Percentiles rank a stretch among this genome's conserved stretches.
Evolutionary conservation across 495 filamentous ascomycete species (phyloP).

Genomic region (Trichoderma virens): DNA sequence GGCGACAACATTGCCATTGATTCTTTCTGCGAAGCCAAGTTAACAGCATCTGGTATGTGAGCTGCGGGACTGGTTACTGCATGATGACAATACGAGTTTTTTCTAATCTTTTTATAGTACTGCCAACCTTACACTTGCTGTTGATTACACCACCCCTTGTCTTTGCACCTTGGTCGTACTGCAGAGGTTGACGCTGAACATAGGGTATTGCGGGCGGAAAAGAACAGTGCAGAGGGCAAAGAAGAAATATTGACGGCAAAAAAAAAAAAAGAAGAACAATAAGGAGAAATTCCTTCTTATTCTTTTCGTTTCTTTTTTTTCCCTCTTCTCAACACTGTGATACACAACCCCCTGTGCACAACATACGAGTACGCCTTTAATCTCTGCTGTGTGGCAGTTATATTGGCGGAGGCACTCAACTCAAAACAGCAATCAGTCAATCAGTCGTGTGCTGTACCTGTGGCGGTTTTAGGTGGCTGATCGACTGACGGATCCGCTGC

Average conservation of each 20-base stretch:
- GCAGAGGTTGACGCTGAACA: background rate
- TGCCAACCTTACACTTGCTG: background rate
- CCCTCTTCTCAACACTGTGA: background rate
- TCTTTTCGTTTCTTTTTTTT: background rate
- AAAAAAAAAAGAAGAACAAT: background rate
- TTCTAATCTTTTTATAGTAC: no score
- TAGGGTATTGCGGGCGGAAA: background rate
- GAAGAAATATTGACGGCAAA: background rate
- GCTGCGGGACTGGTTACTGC: background rate
- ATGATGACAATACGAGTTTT: no score
- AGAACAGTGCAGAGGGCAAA: background rate
- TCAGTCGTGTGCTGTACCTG: background rate
- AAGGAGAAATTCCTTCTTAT: background rate
- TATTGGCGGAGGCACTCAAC: background rate
- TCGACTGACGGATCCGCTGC: constrained; percentile 6
- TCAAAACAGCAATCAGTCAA: background rate
- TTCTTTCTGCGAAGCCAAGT: background rate
- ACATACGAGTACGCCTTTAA: background rate
- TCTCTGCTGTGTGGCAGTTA: background rate
- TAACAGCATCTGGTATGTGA: background rate
- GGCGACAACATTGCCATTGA: background rate
- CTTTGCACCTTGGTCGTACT: background rate
- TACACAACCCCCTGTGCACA: background rate
- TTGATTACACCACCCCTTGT: background rate
- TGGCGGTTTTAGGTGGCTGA: background rate